These are phyloP conservation scores for Zoysia matrella DNA, from an alignment of 202 grass and related monocot species.

Conservation along the genomic window DNA sequence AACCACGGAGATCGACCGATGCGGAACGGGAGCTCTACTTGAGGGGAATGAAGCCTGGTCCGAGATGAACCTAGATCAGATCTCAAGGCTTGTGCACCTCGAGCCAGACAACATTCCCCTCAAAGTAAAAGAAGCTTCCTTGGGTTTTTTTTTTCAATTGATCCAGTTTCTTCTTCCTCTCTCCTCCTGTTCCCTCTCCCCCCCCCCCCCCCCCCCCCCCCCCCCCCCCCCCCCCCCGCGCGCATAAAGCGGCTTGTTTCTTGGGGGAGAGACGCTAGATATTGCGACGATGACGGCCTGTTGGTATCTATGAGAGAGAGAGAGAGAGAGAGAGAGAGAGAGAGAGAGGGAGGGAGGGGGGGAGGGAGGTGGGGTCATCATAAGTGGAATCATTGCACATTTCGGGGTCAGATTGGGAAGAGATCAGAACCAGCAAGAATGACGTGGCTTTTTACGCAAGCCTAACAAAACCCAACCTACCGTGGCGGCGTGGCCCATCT, in stretches of 20 bases:
- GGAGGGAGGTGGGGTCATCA: slow-evolving; percentile 28
- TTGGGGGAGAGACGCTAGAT: slow-evolving; percentile 32
- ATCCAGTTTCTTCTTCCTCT: background rate
- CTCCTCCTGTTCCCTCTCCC: too few species aligned
- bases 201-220: too few species aligned
- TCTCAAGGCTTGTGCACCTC: slow-evolving; percentile 48
- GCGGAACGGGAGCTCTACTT: slow-evolving; percentile 39
- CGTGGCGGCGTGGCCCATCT: background rate
- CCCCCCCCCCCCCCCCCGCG: too few species aligned
- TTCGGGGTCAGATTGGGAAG: slow-evolving; percentile 37
- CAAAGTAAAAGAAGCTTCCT: slow-evolving; percentile 61
- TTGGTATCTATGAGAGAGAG: slow-evolving; percentile 41
- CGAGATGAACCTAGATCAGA: slow-evolving; percentile 67
- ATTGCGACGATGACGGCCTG: slow-evolving; percentile 21
- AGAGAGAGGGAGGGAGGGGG: slow-evolving; percentile 12
- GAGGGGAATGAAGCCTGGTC: slow-evolving; percentile 99
- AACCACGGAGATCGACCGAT: slow-evolving; percentile 2
- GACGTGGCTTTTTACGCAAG: slow-evolving; percentile 21
- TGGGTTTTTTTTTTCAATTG: background rate
- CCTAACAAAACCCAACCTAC: background rate
- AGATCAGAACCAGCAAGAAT: slow-evolving; percentile 22
- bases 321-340: slow-evolving; percentile 1
- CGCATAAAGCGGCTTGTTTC: slow-evolving; percentile 57
- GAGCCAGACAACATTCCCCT: slow-evolving; percentile 98
- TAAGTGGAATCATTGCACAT: slow-evolving; percentile 68